phyloP scores from a whole-genome alignment of 768 basidiomycete species.

The Daedaleopsis nitida region DNA sequence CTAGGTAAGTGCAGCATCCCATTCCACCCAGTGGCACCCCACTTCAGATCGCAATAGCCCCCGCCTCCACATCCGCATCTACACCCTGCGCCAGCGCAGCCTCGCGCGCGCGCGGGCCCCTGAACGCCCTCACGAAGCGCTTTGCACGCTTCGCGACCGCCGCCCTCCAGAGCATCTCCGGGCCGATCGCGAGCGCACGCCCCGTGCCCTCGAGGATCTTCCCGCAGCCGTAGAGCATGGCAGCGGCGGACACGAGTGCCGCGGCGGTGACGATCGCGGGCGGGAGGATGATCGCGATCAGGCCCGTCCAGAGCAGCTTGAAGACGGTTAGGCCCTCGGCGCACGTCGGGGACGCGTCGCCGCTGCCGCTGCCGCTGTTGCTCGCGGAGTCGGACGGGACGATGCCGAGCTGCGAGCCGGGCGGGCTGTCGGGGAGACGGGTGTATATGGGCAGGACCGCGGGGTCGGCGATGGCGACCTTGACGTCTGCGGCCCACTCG shows the following conservation, averaged over 20 bases:
- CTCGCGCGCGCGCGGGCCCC: background rate
- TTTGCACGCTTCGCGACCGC: background rate
- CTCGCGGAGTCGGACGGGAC: background rate
- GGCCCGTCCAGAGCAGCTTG: conserved; percentile 3
- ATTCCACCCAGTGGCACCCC: background rate
- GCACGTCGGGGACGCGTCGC: background rate
- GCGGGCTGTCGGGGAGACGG: conserved; percentile 3
- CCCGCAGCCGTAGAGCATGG: conserved; percentile 11
- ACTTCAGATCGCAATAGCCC: background rate
- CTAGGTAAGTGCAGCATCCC: no score
- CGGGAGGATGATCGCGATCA: conserved; percentile 11
- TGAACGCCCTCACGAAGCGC: background rate
- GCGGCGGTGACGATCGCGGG: conserved; percentile 4
- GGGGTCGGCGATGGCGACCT: background rate
- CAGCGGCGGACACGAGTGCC: conserved; percentile 3
- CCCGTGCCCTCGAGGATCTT: conserved; percentile 15
- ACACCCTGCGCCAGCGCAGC: background rate
- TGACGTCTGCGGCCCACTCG: conserved; percentile 6
- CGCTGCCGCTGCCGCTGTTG: background rate
- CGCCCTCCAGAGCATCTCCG: conserved; percentile 9
- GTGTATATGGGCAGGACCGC: conserved; percentile 9
- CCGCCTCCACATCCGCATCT: background rate
- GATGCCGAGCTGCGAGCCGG: background rate
- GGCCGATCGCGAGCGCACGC: conserved; percentile 1
- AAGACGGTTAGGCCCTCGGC: conserved; percentile 8